These are phyloP conservation scores for Cryphonectria parasitica DNA, from an alignment of 2,329 filamentous ascomycete genomes.

Conservation along the genomic window DNA sequence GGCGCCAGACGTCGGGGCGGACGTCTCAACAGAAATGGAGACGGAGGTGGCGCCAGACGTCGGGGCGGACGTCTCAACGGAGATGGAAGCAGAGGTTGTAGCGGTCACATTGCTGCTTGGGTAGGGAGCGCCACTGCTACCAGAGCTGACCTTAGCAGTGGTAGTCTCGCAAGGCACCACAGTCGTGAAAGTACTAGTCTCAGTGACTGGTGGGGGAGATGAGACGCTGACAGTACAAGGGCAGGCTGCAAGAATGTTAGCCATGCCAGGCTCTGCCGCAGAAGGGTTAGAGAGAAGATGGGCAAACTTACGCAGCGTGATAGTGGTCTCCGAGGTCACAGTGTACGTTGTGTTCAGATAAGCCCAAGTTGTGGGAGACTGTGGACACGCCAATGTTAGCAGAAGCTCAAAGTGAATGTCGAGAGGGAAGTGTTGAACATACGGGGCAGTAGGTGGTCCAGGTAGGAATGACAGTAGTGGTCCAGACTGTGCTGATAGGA, in stretches of 20 bases:
- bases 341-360: constrained; percentile 50
- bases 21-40: constrained; percentile 14
- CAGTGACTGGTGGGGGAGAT: constrained; percentile 38
- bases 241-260: constrained; percentile 46
- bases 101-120: constrained; percentile 22
- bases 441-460: constrained; percentile 51
- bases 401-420: background rate
- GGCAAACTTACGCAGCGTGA: constrained; percentile 48
- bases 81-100: constrained; percentile 21
- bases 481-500: constrained; percentile 35
- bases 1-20: constrained; percentile 19
- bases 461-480: constrained; percentile 43
- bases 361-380: constrained; percentile 44
- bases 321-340: constrained; percentile 44
- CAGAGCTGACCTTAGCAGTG: constrained; percentile 24
- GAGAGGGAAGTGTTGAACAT: constrained; percentile 32
- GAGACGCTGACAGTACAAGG: constrained; percentile 49
- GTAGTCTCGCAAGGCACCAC: constrained; percentile 27
- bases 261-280: background rate
- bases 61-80: background rate
- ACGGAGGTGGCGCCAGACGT: constrained; percentile 23
- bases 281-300: background rate
- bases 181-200: constrained; percentile 33
- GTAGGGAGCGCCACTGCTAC: constrained; percentile 20
- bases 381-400: constrained; percentile 23